A percentile compares a stretch with the other conserved stretches of the same genome.
These are phyloP conservation scores for Forsythia viridissima DNA, from an alignment of 257 asterid genomes.

Conservation along the genomic window DNA sequence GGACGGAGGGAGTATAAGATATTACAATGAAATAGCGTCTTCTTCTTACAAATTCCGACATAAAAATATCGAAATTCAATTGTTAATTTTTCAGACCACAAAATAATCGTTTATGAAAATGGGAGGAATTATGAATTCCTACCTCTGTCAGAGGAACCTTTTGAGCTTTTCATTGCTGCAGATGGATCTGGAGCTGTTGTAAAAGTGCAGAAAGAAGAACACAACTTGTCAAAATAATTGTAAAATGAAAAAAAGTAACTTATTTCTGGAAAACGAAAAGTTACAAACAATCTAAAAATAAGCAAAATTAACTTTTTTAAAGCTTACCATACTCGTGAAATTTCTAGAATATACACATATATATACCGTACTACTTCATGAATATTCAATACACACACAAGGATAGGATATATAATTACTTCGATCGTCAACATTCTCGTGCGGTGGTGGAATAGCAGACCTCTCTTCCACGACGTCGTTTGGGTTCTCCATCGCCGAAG, in stretches of 20 bases:
- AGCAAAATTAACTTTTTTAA: not conserved
- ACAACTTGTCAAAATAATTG: too few species aligned
- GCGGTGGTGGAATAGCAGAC: conserved; percentile 37
- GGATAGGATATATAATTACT: conserved; percentile 12
- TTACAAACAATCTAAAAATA: not conserved
- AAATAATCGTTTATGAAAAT: not conserved
- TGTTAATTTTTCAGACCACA: not conserved
- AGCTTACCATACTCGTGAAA: not conserved
- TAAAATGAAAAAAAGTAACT: not conserved
- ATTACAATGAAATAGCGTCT: too few species aligned
- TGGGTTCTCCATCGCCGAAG: conserved; percentile 37
- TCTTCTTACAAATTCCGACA: too few species aligned
- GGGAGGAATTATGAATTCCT: not conserved
- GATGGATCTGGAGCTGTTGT: conserved; percentile 50
- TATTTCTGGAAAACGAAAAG: not conserved
- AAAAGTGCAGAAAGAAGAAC: conserved; percentile 6
- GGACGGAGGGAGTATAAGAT: too few species aligned
- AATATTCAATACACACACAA: too few species aligned
- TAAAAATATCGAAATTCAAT: not conserved
- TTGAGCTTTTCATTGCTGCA: conserved; percentile 40
- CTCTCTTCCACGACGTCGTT: conserved; percentile 41
- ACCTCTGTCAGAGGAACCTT: conserved; percentile 84
- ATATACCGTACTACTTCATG: not conserved
- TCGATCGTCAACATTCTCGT: conserved; percentile 22
- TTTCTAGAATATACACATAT: not conserved